phyloP scores from a whole-genome alignment of 2,329 filamentous ascomycete genomes.

The Hirsutella rhossiliensis region DNA sequence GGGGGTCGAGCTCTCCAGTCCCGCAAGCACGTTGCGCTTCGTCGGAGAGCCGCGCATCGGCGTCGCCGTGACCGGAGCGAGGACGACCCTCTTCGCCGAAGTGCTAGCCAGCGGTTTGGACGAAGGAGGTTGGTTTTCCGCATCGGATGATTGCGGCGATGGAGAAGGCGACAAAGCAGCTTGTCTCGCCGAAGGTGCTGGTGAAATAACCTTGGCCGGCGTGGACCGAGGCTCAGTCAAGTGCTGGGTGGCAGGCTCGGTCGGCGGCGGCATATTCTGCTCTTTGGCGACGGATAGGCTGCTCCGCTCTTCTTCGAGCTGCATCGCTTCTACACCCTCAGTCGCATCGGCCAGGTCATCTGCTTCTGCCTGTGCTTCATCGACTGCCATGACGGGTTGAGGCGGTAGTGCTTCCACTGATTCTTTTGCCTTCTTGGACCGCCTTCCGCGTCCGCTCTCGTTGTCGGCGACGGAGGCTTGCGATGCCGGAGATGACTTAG shows the following conservation, averaged over 20 bases:
- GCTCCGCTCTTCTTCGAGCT: not conserved
- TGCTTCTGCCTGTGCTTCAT: conserved; percentile 3
- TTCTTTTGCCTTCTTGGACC: conserved; percentile 10
- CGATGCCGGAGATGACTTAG: conserved; percentile 16
- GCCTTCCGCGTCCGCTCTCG: conserved; percentile 15
- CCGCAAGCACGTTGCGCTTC: conserved; percentile 43
- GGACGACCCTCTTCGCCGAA: conserved; percentile 31
- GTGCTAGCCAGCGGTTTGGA: conserved; percentile 41
- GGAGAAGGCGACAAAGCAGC: conserved; percentile 48
- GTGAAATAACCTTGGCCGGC: conserved; percentile 27
- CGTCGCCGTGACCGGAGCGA: conserved; percentile 34
- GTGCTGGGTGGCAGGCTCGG: not conserved
- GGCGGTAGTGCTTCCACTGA: not conserved
- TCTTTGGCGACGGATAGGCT: not conserved
- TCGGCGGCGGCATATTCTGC: not conserved
- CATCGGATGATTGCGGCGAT: conserved; percentile 66
- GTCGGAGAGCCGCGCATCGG: conserved; percentile 45
- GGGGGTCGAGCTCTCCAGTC: conserved; percentile 42
- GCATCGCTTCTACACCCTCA: not conserved
- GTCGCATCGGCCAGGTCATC: conserved; percentile 3
- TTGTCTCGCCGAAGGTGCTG: conserved; percentile 38
- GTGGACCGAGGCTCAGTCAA: conserved; percentile 26
- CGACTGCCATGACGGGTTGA: not conserved
- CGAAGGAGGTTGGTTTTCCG: conserved; percentile 67
- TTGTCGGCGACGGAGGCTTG: conserved; percentile 10